Percentiles rank a stretch among this genome's conserved stretches.
Evolutionary conservation across 2,329 filamentous ascomycete genomes (phyloP).

Genomic region (Pezicula carpinea): DNA sequence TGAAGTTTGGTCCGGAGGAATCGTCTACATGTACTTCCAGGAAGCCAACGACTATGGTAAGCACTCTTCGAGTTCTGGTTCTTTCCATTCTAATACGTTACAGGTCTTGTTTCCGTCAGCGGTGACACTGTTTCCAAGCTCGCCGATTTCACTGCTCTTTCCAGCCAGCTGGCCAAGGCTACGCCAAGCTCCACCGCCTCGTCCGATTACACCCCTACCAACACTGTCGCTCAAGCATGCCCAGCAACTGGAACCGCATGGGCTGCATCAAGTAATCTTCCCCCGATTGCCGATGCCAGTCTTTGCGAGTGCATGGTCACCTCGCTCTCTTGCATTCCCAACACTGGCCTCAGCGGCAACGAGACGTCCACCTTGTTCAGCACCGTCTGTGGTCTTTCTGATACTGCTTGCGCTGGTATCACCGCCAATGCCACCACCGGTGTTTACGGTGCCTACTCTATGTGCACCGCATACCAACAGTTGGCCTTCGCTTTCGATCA

Average conservation of each 20-base stretch:
- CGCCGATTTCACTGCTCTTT: slow-evolving; percentile 70
- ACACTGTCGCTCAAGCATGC: slow-evolving; percentile 65
- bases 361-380: slow-evolving; percentile 67
- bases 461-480: slow-evolving; percentile 68
- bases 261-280: slow-evolving; percentile 67
- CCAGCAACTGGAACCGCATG: slow-evolving; percentile 62
- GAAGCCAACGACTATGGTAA: slow-evolving; percentile 82
- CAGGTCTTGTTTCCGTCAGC: slow-evolving; percentile 61
- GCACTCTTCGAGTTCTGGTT: slow-evolving; percentile 16
- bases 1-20: slow-evolving; percentile 85
- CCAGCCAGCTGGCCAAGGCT: slow-evolving; percentile 63
- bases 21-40: slow-evolving; percentile 98
- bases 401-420: slow-evolving; percentile 62
- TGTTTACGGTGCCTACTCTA: slow-evolving; percentile 71
- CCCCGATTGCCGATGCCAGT: slow-evolving; percentile 71
- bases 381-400: slow-evolving; percentile 60
- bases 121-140: slow-evolving; percentile 60
- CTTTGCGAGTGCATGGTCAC: slow-evolving; percentile 85
- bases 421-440: slow-evolving; percentile 61
- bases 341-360: slow-evolving; percentile 49
- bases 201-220: slow-evolving; percentile 67
- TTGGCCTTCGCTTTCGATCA: slow-evolving; percentile 69
- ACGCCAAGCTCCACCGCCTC: slow-evolving; percentile 62
- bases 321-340: slow-evolving; percentile 66
- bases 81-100: slow-evolving; percentile 24